Evolutionary conservation across 257 asterid species (phyloP), one percentile per base, ranked within the genome.

Genomic region (Galeopsis tetrahit): DNA sequence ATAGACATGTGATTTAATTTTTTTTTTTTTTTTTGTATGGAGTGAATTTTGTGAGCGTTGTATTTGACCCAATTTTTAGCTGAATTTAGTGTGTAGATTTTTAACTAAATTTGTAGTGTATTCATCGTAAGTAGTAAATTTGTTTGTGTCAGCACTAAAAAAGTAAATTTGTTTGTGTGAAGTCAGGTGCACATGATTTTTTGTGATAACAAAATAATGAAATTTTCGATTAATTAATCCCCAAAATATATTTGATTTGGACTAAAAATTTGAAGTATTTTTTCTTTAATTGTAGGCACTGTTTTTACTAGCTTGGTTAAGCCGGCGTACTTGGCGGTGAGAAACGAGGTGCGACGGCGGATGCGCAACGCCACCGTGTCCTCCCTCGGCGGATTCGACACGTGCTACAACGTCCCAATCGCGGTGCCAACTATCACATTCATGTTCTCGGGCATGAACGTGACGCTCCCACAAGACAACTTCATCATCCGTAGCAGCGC

Each of bases 371-470:
- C 96, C 71, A 67, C 70, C 4, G 84, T 93, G 48, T 72, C 96
- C 1, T 79, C 96, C 0, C 90, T 93, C 0, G 98, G 98, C 0
- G 97, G 98, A 1, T 93, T 93, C 68, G 98, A 93, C 80, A 90
- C 98, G n/a, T 93, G 98, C 81, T 93, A 93, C 94, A 64, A 72
- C 2, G 86, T 80, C 1, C 90, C 93, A 1, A 58, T 93, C 38
- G 76, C 76, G 2, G 82, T 91, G 3, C 97, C 97, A 2, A 84
- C 91, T 42, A 81, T 91, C 5, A 89, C 95, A 0, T 85, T 93
- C 68, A 80, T 91, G 88, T 93, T 93, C 76, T 28, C 84, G 4
- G 97, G 96, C 57, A 87, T 93, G 96, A 91, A 93, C 78, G 81
- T 91, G 75, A 88, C 96, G 4, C 74, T 93, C 62, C 89, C 91